phyloP scores from a whole-genome alignment of 2,329 filamentous ascomycete species.

The Clarireedia sp. region DNA sequence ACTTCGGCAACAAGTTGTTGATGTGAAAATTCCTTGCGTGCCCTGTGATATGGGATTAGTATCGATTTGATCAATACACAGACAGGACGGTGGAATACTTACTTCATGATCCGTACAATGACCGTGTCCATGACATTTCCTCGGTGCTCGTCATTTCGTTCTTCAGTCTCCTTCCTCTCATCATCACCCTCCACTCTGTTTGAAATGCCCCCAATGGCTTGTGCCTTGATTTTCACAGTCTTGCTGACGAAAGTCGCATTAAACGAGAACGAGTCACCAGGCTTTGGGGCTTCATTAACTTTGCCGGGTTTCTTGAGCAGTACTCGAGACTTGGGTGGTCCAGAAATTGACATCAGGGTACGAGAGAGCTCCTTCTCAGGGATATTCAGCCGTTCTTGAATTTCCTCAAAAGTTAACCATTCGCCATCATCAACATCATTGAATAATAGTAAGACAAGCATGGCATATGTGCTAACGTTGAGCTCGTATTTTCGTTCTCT shows the following conservation, averaged over 20 bases:
- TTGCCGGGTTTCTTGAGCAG: slow-evolving; percentile 72
- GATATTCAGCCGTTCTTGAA: slow-evolving; percentile 75
- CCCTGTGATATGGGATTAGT: slow-evolving; percentile 44
- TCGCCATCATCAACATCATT: slow-evolving; percentile 58
- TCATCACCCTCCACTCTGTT: slow-evolving; percentile 77
- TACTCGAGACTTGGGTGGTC: slow-evolving; percentile 75
- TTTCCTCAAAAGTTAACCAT: slow-evolving; percentile 60
- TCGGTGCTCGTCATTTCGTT: slow-evolving; percentile 66
- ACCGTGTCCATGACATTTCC: slow-evolving; percentile 67
- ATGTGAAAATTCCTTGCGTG: slow-evolving; percentile 65
- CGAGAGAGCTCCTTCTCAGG: slow-evolving; percentile 64
- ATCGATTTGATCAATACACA: not conserved
- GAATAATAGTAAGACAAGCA: slow-evolving; percentile 84
- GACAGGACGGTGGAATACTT: slow-evolving; percentile 31
- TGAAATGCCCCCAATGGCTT: slow-evolving; percentile 64
- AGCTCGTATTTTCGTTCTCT: slow-evolving; percentile 76
- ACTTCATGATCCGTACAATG: slow-evolving; percentile 82
- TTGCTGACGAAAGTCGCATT: slow-evolving; percentile 77
- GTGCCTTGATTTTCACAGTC: slow-evolving; percentile 81
- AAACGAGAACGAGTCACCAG: slow-evolving; percentile 71
- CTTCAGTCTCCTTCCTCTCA: slow-evolving; percentile 63
- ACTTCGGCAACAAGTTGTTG: slow-evolving; percentile 64
- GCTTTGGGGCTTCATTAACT: slow-evolving; percentile 59
- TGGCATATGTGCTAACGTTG: slow-evolving; percentile 85
- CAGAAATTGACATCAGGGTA: slow-evolving; percentile 72